Evolutionary conservation across 139 green algal species (phyloP).

Genomic region (Tetraselmis striata): DNA sequence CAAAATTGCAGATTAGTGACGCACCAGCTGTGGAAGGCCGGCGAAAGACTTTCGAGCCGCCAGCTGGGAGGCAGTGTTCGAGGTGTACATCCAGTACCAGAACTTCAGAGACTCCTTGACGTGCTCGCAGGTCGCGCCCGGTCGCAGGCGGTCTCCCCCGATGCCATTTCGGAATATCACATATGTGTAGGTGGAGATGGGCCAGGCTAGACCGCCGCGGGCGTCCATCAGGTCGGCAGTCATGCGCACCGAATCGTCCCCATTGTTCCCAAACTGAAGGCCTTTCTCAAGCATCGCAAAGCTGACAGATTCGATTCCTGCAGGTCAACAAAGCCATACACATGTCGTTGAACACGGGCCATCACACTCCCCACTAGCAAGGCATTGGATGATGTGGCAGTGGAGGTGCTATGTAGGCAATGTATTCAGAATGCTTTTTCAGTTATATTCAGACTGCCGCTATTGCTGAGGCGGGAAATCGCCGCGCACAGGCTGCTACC

Average conservation of each 20-base stretch:
- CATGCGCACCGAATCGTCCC: not conserved
- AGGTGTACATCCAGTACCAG: conserved; percentile 1
- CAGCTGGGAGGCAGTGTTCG: not conserved
- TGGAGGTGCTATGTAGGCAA: too few relatives aligned
- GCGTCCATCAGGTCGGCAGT: not conserved
- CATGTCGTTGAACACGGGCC: too few relatives aligned
- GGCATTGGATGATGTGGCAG: too few relatives aligned
- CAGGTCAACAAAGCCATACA: too few relatives aligned
- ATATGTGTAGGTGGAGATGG: not conserved
- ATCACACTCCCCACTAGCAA: too few relatives aligned
- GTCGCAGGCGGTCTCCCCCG: not conserved
- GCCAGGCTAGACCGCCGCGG: not conserved
- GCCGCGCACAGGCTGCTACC: too few relatives aligned
- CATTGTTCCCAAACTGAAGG: not conserved
- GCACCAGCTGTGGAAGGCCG: not conserved
- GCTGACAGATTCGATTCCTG: not conserved
- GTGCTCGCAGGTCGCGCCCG: not conserved
- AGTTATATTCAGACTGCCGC: too few relatives aligned
- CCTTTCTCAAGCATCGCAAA: not conserved
- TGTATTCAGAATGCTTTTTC: too few relatives aligned
- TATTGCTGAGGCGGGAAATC: too few relatives aligned
- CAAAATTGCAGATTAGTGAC: too few relatives aligned
- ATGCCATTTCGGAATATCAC: not conserved
- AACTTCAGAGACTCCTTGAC: not conserved
- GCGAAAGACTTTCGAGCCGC: not conserved